Evolutionary conservation across 768 basidiomycete species (phyloP), one percentile per base, ranked within the genome.

Genomic region (Amyloporia xantha): DNA sequence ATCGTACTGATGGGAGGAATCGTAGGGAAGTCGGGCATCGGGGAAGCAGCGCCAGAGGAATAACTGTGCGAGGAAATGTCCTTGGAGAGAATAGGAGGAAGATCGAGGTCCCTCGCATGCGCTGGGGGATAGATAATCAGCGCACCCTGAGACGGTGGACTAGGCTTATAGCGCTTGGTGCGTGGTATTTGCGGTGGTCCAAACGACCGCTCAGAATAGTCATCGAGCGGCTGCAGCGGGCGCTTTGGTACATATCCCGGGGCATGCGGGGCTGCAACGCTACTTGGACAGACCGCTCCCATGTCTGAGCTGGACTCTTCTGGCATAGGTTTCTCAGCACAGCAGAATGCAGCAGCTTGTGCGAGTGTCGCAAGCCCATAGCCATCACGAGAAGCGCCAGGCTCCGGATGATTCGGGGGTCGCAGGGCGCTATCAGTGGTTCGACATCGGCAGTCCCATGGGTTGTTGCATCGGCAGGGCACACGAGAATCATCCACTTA

Each of bases 401-500:
- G 9, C 10, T 35, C 10, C 33, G 33, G 33, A 35, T n/a, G 33
- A 35, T 35, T 9, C 33, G 33, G n/a, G n/a, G n/a, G n/a, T n/a
- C n/a, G n/a, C n/a, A 33, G 30, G 10, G 17, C 38, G 38, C 38
- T 17, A 39, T 45, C 41, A 12, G 56, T 27, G 15, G 49, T 15
- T 47, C 53, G 62, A 55, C 83, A 85, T 52, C 67, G 68, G 56
- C 84, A 85, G 46, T 73, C 71, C 70, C 75, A 73, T 21, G 76
- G 64, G 56, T 69, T 70, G 54, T 69, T 70, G 65, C 84, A 86
- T 42, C 67, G 68, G 65, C 83, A 86, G 21, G 81, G 81, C 55
- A 84, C 85, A 26, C 84, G 63, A 12, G 83, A 68, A 2, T 76
- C 70, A 48, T 80, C 75, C 45, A 84, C 84, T n/a, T 85, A 35